These are phyloP conservation scores for Lipomyces japonicus DNA, from an alignment of 805 yeast species.

Conservation along the genomic window DNA sequence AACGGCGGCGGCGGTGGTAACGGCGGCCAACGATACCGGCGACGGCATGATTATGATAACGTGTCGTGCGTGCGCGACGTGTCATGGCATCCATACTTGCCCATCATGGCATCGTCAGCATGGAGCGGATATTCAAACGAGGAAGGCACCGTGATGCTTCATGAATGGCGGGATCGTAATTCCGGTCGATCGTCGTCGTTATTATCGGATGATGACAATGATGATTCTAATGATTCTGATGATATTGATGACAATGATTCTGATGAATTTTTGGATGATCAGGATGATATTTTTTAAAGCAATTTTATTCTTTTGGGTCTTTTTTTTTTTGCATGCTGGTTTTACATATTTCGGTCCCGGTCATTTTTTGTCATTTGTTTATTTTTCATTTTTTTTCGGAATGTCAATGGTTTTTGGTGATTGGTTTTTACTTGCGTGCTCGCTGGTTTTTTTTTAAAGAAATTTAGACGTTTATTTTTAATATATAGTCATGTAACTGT, in stretches of 20 bases:
- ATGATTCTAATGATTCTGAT: slow-evolving; percentile 5
- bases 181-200: background rate
- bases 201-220: slow-evolving; percentile 1
- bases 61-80: slow-evolving; percentile 31
- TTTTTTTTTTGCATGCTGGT: too few species aligned
- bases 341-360: too few species aligned
- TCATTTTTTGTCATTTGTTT: too few species aligned
- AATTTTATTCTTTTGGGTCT: too few species aligned
- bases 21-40: background rate
- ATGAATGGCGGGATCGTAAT: slow-evolving; percentile 18
- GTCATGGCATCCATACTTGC: slow-evolving; percentile 34
- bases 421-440: too few species aligned
- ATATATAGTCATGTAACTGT: too few species aligned
- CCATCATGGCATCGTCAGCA: slow-evolving; percentile 26
- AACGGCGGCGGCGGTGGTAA: background rate
- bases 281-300: slow-evolving; percentile 9
- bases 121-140: slow-evolving; percentile 24
- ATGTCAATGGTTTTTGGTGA: too few species aligned
- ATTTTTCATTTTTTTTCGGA: too few species aligned
- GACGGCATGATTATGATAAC: background rate
- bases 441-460: too few species aligned
- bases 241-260: slow-evolving; percentile 12
- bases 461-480: too few species aligned
- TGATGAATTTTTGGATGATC: slow-evolving; percentile 5
- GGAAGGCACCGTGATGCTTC: slow-evolving; percentile 24